A percentile compares a stretch with the other conserved stretches of the same genome.
Evolutionary conservation across 352 stramenopile species (phyloP).

Genomic region (Phytophthora brassicae): DNA sequence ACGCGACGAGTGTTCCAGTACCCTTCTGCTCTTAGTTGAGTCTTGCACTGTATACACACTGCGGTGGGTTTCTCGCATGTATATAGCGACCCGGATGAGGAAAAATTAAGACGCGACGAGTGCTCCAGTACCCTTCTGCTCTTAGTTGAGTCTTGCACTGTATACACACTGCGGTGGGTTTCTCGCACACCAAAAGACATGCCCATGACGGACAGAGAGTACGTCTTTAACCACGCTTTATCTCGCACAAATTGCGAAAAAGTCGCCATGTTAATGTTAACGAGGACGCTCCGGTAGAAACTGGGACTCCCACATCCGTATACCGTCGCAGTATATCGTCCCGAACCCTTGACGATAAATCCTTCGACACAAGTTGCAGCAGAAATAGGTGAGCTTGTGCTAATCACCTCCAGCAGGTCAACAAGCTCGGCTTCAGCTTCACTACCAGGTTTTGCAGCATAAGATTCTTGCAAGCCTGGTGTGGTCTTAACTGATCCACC

Average conservation of each 20-base stretch:
- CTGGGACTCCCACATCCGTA: constrained; percentile 44
- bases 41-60: constrained; percentile 25
- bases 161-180: constrained; percentile 32
- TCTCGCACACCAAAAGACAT: constrained; percentile 40
- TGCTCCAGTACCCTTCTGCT: constrained; percentile 27
- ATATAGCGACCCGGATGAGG: constrained; percentile 49
- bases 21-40: background rate
- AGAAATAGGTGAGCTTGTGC: constrained; percentile 46
- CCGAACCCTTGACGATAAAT: constrained; percentile 32
- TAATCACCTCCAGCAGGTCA: constrained; percentile 55
- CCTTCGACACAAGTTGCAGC: constrained; percentile 52
- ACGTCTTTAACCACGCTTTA: constrained; percentile 31
- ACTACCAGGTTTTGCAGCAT: constrained; percentile 28
- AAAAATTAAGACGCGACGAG: constrained; percentile 41
- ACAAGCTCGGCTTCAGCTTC: constrained; percentile 44
- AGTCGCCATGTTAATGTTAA: constrained; percentile 13
- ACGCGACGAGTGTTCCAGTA: constrained; percentile 33
- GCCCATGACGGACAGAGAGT: constrained; percentile 30
- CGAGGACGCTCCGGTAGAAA: constrained; percentile 37
- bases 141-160: constrained; percentile 5
- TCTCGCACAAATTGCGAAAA: constrained; percentile 29
- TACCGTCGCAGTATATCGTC: constrained; percentile 26
- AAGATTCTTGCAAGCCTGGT: background rate
- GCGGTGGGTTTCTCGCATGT: constrained; percentile 34
- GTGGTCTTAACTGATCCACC: background rate